These are phyloP conservation scores for Coemansia reversa DNA, from an alignment of 192 early-diverging fungal genomes.

Conservation along the genomic window DNA sequence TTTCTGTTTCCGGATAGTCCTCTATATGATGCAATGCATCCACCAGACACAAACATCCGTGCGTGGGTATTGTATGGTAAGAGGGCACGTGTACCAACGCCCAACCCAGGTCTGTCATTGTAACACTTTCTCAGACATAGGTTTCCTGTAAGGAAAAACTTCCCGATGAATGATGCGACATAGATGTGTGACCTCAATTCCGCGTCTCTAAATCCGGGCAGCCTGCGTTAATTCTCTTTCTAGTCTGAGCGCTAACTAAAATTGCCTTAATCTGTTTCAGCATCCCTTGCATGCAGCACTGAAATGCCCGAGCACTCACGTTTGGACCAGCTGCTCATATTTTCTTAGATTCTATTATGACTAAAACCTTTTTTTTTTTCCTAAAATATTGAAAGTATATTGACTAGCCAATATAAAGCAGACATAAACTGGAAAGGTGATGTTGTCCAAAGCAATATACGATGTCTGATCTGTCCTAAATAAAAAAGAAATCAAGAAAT, in stretches of 20 bases:
- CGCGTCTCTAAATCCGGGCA: background rate
- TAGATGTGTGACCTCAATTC: background rate
- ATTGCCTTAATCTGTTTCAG: background rate
- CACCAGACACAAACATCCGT: background rate
- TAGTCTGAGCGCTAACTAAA: background rate
- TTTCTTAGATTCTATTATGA: no score
- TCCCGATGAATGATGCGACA: background rate
- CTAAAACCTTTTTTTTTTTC: no score
- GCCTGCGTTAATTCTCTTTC: background rate
- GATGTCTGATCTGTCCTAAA: no score
- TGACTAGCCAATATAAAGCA: no score
- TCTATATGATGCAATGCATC: background rate
- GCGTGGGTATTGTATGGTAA: background rate
- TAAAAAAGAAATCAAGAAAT: no score
- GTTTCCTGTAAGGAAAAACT: background rate
- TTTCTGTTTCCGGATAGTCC: background rate
- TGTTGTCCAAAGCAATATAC: no score
- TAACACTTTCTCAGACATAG: background rate
- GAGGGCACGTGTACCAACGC: background rate
- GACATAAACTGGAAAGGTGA: no score
- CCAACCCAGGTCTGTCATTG: background rate
- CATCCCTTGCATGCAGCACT: background rate
- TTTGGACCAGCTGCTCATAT: background rate
- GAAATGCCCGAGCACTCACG: background rate
- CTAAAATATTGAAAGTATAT: no score